Percentiles rank a stretch among this genome's conserved stretches.
Conservation (phyloP, 352 stramenopile species). For the Phytopythium litorale region DNA sequence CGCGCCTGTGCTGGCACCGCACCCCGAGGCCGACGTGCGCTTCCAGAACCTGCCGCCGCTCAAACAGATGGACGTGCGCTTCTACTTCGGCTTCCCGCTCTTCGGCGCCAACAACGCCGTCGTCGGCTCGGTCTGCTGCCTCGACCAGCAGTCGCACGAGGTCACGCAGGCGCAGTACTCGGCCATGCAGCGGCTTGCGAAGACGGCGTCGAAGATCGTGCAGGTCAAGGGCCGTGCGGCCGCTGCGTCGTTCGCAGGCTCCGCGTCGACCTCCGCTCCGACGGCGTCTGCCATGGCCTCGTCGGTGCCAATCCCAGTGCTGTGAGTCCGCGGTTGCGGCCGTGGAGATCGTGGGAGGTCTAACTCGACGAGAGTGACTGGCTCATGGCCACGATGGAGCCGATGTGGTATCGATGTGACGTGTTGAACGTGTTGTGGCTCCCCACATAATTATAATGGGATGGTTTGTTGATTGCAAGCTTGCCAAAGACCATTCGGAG, state of each 20-base stretch:
- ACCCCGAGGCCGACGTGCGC: conserved; percentile 52
- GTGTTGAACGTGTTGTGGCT: not conserved
- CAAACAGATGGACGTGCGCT: conserved; percentile 29
- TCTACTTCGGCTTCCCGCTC: conserved; percentile 61
- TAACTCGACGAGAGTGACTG: not conserved
- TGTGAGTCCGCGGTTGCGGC: not conserved
- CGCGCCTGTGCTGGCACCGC: conserved; percentile 39
- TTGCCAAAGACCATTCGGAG: not conserved
- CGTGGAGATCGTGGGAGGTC: not conserved
- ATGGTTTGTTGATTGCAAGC: not conserved
- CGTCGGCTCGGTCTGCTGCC: conserved; percentile 50
- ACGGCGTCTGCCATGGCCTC: not conserved
- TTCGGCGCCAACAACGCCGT: conserved; percentile 21
- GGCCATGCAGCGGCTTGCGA: conserved; percentile 29
- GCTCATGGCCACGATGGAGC: too few species aligned
- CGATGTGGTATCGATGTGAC: not conserved
- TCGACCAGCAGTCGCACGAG: conserved; percentile 33
- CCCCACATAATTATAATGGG: not conserved
- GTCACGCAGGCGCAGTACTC: conserved; percentile 49
- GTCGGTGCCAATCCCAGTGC: not conserved
- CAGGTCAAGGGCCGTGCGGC: conserved; percentile 14
- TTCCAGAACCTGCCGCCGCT: conserved; percentile 30
- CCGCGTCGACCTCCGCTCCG: not conserved
- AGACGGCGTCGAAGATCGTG: conserved; percentile 32
- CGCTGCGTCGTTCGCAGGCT: not conserved